Evolutionary conservation across 2,329 filamentous ascomycete species (phyloP), one percentile per base, ranked within the genome.

Genomic region (Monilinia polystroma): DNA sequence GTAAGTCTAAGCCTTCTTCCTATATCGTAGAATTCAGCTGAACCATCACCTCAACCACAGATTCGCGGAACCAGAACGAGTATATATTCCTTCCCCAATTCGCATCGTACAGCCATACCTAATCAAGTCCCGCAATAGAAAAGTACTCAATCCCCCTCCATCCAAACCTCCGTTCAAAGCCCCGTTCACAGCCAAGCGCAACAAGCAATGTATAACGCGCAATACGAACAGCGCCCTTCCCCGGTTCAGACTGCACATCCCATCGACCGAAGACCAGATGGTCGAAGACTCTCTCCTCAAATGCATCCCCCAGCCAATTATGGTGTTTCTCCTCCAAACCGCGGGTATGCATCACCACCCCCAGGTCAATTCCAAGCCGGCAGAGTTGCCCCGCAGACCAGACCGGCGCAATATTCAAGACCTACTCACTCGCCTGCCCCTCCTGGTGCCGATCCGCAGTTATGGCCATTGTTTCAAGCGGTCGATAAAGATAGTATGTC

Each of bases 381-480:
- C 32, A 80, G 80, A 43, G 73, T 76, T 64, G 72, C 77, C 51
- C 69, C 73, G 51, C 81, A 84, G 52, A 80, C 80, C 70, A 20
- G 49, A n/a, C 59, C 59, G 10, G 26, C 10, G 26, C 84, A 84
- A 52, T 84, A 87, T 76, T 85, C 86, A 74, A 84, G 87, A 72
- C 85, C 89, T 72, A 86, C 92, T 73, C 85, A 87, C 71, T 87
- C 88, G 72, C 84, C 92, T 69, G 79, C 84, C 70, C 81, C 82
- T 74, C 78, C 81, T 55, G 80, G 81, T 58, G 84, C 87, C 63
- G 90, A 93, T 75, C 84, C 89, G n/a, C 88, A 87, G 0, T 83
- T 99, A 23, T 87, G 92, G 77, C 91, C 91, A 4, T 82, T 98
- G 35, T 99, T 98, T 80, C 85, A 91, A 68, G 92, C 93, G 1